These are phyloP conservation scores for Trematosphaeria pertusa DNA, from an alignment of 2,329 filamentous ascomycete species.

Conservation along the genomic window DNA sequence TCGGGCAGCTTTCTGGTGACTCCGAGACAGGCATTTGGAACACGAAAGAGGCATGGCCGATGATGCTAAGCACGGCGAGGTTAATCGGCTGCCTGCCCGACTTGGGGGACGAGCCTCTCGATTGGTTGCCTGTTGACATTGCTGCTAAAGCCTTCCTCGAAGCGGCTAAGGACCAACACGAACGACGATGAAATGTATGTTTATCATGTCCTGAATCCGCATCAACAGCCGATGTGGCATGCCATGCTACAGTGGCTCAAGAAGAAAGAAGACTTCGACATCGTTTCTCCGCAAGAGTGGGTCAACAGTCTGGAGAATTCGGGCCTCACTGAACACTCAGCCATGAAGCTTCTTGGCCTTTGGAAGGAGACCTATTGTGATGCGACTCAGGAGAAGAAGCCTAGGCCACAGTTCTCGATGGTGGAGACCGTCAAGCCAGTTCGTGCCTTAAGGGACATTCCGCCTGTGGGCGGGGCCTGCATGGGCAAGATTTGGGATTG, in stretches of 20 bases:
- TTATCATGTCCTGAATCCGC: slow-evolving; percentile 59
- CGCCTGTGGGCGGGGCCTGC: slow-evolving; percentile 51
- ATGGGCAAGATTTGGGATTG: slow-evolving; percentile 52
- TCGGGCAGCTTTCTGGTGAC: slow-evolving; percentile 52
- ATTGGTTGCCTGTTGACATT: slow-evolving; percentile 45
- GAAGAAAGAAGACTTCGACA: slow-evolving; percentile 47
- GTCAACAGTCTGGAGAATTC: slow-evolving; percentile 48
- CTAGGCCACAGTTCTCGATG: slow-evolving; percentile 43
- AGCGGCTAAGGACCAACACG: slow-evolving; percentile 34
- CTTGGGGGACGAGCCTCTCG: slow-evolving; percentile 32
- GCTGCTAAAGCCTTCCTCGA: slow-evolving; percentile 57
- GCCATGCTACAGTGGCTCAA: slow-evolving; percentile 57
- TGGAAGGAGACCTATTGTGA: slow-evolving; percentile 56
- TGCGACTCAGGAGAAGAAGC: slow-evolving; percentile 3
- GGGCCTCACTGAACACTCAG: slow-evolving; percentile 50
- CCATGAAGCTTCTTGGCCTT: slow-evolving; percentile 56
- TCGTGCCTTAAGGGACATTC: slow-evolving; percentile 42
- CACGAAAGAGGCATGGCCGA: slow-evolving; percentile 44
- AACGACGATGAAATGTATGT: slow-evolving; percentile 35
- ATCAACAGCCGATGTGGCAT: slow-evolving; percentile 52
- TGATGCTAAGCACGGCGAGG: slow-evolving; percentile 42
- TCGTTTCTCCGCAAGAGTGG: slow-evolving; percentile 53
- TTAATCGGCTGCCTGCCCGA: slow-evolving; percentile 40
- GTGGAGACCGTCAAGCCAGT: slow-evolving; percentile 41
- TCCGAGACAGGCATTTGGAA: slow-evolving; percentile 37